These are phyloP conservation scores for Parmales sp. DNA, from an alignment of 108 stramenopile species.

Conservation along the genomic window DNA sequence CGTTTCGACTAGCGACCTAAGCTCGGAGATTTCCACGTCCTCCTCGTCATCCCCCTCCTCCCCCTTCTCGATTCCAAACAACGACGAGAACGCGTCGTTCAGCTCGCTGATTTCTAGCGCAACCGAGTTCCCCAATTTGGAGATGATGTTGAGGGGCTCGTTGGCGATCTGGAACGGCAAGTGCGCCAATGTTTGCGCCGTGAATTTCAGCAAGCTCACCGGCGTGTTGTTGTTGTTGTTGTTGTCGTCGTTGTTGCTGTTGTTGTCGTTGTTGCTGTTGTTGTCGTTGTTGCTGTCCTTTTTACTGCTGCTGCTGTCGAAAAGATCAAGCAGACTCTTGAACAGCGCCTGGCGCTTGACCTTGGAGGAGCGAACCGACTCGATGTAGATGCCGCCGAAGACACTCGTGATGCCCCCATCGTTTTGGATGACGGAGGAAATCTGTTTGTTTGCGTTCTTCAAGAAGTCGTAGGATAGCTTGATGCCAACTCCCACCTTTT, in stretches of 20 bases:
- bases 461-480: slow-evolving; percentile 56
- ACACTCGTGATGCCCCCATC: slow-evolving; percentile 48
- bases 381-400: slow-evolving; percentile 62
- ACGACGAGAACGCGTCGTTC: no score
- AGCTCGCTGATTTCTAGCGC: no score
- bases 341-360: slow-evolving; percentile 62
- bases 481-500: slow-evolving; percentile 64
- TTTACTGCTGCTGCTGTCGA: not conserved
- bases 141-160: not conserved
- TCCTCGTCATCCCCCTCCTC: not conserved
- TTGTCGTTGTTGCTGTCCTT: not conserved
- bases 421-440: slow-evolving; percentile 17
- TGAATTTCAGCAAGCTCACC: not conserved
- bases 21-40: not conserved
- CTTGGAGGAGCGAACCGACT: slow-evolving; percentile 52
- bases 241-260: not conserved
- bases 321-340: slow-evolving; percentile 36
- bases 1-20: not conserved
- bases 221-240: not conserved
- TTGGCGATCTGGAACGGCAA: not conserved
- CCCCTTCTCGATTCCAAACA: not conserved
- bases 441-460: slow-evolving; percentile 22
- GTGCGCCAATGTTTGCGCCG: not conserved
- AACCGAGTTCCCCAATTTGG: no score
- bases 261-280: not conserved